Conservation (phyloP, 257 asterid genomes). For the Solanum medicagineum region DNA sequence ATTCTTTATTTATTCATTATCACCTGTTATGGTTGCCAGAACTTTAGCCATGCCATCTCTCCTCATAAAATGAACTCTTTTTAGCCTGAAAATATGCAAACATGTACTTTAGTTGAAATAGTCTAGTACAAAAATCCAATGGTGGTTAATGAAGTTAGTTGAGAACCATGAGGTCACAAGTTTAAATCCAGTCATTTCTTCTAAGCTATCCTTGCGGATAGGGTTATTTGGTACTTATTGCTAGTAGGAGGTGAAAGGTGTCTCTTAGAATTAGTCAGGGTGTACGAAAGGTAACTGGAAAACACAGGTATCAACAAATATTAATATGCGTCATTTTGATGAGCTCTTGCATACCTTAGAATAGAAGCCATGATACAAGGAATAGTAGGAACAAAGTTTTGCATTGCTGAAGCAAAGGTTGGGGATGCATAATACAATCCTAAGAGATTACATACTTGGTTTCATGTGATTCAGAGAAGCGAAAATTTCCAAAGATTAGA, state of each 20-base stretch:
- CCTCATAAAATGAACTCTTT: constrained; percentile 26
- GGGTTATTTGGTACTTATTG: too few relatives aligned
- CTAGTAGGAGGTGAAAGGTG: too few relatives aligned
- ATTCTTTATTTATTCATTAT: too few relatives aligned
- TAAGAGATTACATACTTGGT: constrained; percentile 69
- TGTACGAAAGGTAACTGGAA: too few relatives aligned
- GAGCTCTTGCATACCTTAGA: constrained; percentile 26
- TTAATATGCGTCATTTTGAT: not conserved
- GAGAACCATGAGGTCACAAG: not conserved
- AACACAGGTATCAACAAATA: too few relatives aligned
- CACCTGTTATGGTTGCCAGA: not conserved
- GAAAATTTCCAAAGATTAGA: not conserved
- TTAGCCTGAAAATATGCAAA: constrained; percentile 14
- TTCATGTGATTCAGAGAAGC: constrained; percentile 56
- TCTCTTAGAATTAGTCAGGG: too few relatives aligned
- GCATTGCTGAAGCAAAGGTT: constrained; percentile 86
- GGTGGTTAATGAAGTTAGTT: not conserved
- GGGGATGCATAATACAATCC: constrained; percentile 79
- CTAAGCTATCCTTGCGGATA: not conserved
- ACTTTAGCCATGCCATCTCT: constrained; percentile 69
- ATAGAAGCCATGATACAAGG: constrained; percentile 43
- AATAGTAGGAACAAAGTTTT: constrained; percentile 82
- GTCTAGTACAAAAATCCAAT: not conserved
- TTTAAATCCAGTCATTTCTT: not conserved
- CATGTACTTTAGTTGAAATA: not conserved